Evolutionary conservation across 2,329 filamentous ascomycete genomes (phyloP).

Genomic region (Aureobasidium mangrovei): DNA sequence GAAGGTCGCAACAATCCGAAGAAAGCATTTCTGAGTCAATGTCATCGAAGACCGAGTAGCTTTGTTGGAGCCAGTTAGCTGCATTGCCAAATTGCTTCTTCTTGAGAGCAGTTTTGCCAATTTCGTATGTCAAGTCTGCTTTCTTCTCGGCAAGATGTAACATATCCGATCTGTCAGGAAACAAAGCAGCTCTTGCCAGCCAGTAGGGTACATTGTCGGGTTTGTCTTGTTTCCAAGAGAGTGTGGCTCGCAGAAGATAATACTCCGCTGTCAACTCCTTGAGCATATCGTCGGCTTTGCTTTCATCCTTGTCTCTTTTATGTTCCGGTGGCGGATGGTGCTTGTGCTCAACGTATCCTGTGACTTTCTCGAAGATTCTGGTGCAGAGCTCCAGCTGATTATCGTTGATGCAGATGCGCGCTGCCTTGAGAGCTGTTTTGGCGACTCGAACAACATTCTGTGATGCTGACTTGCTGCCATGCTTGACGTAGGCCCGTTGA

Average conservation of each 20-base stretch:
- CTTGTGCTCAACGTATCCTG: slow-evolving; percentile 36
- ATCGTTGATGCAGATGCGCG: slow-evolving; percentile 53
- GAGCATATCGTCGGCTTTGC: slow-evolving; percentile 22
- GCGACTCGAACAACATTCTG: slow-evolving; percentile 46
- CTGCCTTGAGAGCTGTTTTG: slow-evolving; percentile 58
- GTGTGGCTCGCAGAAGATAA: slow-evolving; percentile 52
- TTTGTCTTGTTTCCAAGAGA: slow-evolving; percentile 69
- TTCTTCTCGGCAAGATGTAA: slow-evolving; percentile 49
- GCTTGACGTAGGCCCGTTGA: slow-evolving; percentile 27
- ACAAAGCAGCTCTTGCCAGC: slow-evolving; percentile 51
- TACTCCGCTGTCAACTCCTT: slow-evolving; percentile 51
- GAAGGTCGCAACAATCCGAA: slow-evolving; percentile 53
- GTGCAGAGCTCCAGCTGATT: slow-evolving; percentile 50
- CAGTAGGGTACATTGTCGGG: slow-evolving; percentile 72
- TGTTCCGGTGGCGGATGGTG: slow-evolving; percentile 14
- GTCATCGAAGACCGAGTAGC: slow-evolving; percentile 49
- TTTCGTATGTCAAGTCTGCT: slow-evolving; percentile 60
- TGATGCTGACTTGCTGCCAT: slow-evolving; percentile 20
- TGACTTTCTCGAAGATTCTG: slow-evolving; percentile 55
- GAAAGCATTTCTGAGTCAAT: slow-evolving; percentile 50
- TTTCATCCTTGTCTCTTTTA: slow-evolving; percentile 13
- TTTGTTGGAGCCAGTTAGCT: slow-evolving; percentile 64
- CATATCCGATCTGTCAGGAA: slow-evolving; percentile 36
- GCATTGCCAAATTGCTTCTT: slow-evolving; percentile 49
- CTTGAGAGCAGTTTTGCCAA: slow-evolving; percentile 53